Base-by-base conservation (phyloP, 805 yeast genomes). In the Teunomyces panamensis region DNA sequence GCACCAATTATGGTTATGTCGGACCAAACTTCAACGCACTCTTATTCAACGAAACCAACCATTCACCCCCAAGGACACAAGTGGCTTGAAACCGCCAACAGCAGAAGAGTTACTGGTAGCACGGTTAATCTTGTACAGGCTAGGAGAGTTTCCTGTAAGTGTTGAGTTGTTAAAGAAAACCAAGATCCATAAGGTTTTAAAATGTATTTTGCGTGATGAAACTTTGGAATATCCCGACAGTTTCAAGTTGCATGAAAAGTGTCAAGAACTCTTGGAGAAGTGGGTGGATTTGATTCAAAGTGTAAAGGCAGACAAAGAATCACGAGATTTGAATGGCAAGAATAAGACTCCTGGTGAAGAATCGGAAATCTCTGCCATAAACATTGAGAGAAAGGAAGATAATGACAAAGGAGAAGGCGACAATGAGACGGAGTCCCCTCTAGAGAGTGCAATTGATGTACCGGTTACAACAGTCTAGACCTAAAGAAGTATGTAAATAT, bases 181-280 rank as follows among this genome's bases (percentile, higher is more conserved):
- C 11, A 79, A 77, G 54, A 63, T 79, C 44, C 81, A 78, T 56
- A 79, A 79, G 57, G 82, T 79, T 1, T 57, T 79, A 49, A 76
- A 73, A 56, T 78, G 79, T 47, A 75, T 79, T 16, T 49, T 69
- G 44, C 69, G 68, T 48, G 67, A 69, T 49, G 65, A 64, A 26
- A 63, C 63, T 30, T 63, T 77, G 51, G 73, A 67, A 49, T 68
- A 72, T 49, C 67, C 72, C 10, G 71, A 74, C 33, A 74, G 77
- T 50, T 74, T 68, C 58, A 66, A 71, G 49, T 66, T 78, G 48
- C 80, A 77, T 49, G 73, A 71, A 46, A 63, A 76, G 51, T 72
- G 78, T 49, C 63, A 60, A 20, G 69, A 68, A 35, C 57, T 78
- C 30, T 57, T 78, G 42, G 45, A 55, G 5, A 65, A 68, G 48